Conservation (phyloP, 1,139 yeast genomes). For the Arxiozyma telluris region DNA sequence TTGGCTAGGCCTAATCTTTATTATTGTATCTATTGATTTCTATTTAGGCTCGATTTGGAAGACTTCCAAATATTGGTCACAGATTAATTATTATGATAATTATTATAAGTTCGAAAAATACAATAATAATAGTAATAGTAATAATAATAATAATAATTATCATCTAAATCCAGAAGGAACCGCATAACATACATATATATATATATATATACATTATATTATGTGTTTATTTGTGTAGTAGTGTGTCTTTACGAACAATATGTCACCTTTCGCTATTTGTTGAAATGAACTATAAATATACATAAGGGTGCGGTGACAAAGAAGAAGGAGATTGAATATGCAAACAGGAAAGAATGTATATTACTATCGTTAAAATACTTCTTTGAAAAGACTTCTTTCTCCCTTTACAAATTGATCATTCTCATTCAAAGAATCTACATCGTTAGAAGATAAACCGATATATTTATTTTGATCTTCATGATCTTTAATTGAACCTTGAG, state of each 20-base stretch:
- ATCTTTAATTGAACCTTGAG: conserved; percentile 11
- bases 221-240: too few species aligned
- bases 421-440: not conserved
- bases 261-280: not conserved
- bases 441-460: not conserved
- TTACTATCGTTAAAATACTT: conserved; percentile 5
- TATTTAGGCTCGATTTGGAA: conserved; percentile 44
- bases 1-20: conserved; percentile 66
- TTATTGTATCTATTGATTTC: conserved; percentile 62
- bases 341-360: too few species aligned
- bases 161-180: too few species aligned
- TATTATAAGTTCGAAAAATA: conserved; percentile 2
- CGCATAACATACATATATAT: too few species aligned
- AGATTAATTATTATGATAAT: not conserved
- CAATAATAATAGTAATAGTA: too few species aligned
- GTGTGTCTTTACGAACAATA: not conserved
- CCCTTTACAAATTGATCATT: not conserved
- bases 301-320: not conserved
- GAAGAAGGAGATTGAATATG: not conserved
- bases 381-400: conserved; percentile 7
- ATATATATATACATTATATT: too few species aligned
- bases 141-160: too few species aligned
- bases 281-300: not conserved
- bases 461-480: not conserved
- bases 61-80: conserved; percentile 22